These are phyloP conservation scores for Musa acuminata DNA, from an alignment of 176 grass and related monocot genomes.

Conservation along the genomic window DNA sequence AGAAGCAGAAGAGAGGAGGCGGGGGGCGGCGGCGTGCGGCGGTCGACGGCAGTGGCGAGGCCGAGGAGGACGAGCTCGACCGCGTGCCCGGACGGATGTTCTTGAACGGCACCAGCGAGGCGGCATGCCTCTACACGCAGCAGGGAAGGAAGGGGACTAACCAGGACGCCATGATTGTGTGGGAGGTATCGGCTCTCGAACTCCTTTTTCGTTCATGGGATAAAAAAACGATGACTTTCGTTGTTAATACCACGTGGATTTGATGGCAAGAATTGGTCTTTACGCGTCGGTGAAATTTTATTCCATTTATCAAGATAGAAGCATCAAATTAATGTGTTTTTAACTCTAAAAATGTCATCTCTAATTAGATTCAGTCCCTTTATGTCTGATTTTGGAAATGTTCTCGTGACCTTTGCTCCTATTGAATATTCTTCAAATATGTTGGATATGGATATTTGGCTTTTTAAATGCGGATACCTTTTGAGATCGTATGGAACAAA, in stretches of 20 bases:
- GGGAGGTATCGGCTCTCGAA: conserved; percentile 38
- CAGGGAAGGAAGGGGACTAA: conserved; percentile 96
- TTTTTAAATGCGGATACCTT: neutral
- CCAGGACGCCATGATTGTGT: conserved; percentile 97
- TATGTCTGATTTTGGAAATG: neutral
- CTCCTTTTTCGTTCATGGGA: neutral
- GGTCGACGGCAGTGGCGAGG: conserved; percentile 11
- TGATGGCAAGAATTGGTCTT: neutral
- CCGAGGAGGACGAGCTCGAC: conserved; percentile 55
- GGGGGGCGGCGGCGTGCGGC: conserved; percentile 13
- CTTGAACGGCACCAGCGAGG: conserved; percentile 48
- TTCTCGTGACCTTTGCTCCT: neutral
- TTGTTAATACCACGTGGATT: neutral
- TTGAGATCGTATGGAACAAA: neutral
- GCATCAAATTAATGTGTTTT: neutral
- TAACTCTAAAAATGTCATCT: neutral
- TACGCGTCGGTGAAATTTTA: neutral
- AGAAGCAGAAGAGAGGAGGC: conserved; percentile 21
- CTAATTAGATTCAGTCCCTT: neutral
- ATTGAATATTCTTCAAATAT: neutral
- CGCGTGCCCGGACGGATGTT: conserved; percentile 60
- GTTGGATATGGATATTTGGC: neutral
- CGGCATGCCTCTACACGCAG: conserved; percentile 80
- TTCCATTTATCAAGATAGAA: neutral
- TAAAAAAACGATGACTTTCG: neutral